Base-by-base conservation (phyloP, 2,329 filamentous ascomycete genomes). In the Thelonectria blattea region DNA sequence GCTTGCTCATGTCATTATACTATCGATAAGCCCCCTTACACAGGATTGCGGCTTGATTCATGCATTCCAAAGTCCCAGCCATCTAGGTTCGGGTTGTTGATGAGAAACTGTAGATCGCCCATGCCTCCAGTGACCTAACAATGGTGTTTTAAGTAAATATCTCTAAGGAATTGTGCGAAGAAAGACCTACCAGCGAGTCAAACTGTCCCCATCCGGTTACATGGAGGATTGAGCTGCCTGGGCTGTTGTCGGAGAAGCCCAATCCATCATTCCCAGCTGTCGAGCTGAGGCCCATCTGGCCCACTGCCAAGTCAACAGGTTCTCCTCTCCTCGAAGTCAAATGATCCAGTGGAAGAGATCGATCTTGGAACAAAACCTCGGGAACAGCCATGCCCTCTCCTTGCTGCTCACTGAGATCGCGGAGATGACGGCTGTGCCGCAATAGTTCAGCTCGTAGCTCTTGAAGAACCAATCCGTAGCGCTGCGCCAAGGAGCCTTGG, bases 381-480 rank as follows among this genome's bases (percentile, higher is more conserved):
- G 46, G 22, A 5, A 34, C 37, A 5, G 37, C n/a, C 12, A 7
- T 11, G 20, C 47, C 15, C 1, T 32, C 47, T 3, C 15, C 24
- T 11, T 47, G 18, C 3, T 46, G 43, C 2, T 52, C 11, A 17
- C 50, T 34, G 10, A 60, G 41, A 30, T 45, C 48, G 24, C 60
- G 52, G 2, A 71, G 50, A 20, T 66, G 64, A 4, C 34, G 50
- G 11, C 71, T 72, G n/a, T 71, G 60, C 0, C 69, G 64, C 3
- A 72, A 41, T 0, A 71, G 55, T 42, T 73, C 72, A 2, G 68
- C 49, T 2, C 70, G 67, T 12, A 73, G 50, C 45, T 80, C 77
- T 22, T 79, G 73, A 0, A 81, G 65, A 1, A 81, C 77, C 14
- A 80, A 68, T 1, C 74, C 74, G 52, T 80, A 81, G n/a, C 80